phyloP scores from a whole-genome alignment of 352 stramenopile species.

The Aphanomyces cochlioides region DNA sequence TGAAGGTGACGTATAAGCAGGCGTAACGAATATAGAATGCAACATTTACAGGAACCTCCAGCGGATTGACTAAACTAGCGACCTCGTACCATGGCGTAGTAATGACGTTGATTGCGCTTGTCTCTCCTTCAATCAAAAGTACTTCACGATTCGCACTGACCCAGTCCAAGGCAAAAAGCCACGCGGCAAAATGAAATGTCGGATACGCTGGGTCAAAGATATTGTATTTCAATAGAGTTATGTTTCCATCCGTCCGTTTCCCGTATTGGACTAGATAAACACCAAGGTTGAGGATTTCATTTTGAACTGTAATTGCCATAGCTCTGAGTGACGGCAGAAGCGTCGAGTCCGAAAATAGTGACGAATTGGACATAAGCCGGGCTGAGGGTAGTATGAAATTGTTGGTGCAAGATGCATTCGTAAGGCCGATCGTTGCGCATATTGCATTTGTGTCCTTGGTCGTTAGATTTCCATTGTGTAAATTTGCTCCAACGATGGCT shows the following conservation, averaged over 20 bases:
- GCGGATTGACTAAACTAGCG: not conserved
- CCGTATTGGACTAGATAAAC: not conserved
- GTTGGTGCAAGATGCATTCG: too few relatives aligned
- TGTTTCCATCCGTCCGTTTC: not conserved
- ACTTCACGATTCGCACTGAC: constrained; percentile 4
- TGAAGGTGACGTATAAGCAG: constrained; percentile 11
- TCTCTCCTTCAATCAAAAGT: not conserved
- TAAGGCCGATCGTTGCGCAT: too few relatives aligned
- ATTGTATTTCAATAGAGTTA: not conserved
- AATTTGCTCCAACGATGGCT: too few relatives aligned
- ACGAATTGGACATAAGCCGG: not conserved
- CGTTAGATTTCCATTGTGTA: too few relatives aligned
- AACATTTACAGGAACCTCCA: constrained; percentile 20
- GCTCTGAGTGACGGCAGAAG: not conserved
- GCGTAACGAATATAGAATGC: constrained; percentile 18
- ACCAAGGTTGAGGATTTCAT: not conserved
- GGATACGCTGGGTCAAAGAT: constrained; percentile 1
- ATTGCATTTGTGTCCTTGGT: too few relatives aligned
- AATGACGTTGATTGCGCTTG: not conserved
- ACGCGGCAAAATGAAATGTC: constrained; percentile 14
- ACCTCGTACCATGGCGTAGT: not conserved
- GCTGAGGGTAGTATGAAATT: not conserved
- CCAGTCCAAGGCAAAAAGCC: constrained; percentile 17
- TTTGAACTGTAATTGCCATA: not conserved
- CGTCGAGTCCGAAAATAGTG: not conserved